These are phyloP conservation scores for Strobilomyces dryophilus DNA, from an alignment of 768 basidiomycete species.

Conservation along the genomic window DNA sequence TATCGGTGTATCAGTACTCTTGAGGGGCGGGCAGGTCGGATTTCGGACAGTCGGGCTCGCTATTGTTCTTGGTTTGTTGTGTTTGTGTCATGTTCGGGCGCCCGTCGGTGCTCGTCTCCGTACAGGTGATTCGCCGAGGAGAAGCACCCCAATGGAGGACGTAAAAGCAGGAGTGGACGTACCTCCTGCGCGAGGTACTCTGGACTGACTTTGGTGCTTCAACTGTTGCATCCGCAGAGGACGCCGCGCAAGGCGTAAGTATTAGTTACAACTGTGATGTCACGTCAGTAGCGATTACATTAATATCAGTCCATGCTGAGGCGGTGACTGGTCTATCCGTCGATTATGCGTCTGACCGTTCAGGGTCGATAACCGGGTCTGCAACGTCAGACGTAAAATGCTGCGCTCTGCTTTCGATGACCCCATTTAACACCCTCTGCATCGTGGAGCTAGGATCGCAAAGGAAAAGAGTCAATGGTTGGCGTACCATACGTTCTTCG, in stretches of 20 bases:
- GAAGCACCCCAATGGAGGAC: constrained; percentile 2
- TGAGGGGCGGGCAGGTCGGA: background rate
- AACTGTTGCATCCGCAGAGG: constrained; percentile 18
- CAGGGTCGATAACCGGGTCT: constrained; percentile 13
- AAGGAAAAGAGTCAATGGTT: background rate
- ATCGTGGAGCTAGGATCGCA: constrained; percentile 7
- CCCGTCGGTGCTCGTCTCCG: constrained; percentile 6
- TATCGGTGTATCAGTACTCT: background rate
- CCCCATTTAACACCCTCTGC: constrained; percentile 34
- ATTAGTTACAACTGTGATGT: constrained; percentile 25
- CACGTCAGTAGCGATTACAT: constrained; percentile 28
- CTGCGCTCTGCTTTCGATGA: constrained; percentile 34
- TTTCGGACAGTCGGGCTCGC: constrained; percentile 9
- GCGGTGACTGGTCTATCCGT: constrained; percentile 1
- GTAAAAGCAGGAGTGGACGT: constrained; percentile 4
- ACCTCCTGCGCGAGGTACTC: constrained; percentile 9
- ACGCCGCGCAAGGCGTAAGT: constrained; percentile 10
- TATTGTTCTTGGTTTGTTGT: constrained; percentile 16
- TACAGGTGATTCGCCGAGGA: constrained; percentile 7
- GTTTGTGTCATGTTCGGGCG: constrained; percentile 21
- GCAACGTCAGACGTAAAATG: constrained; percentile 20
- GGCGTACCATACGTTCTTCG: constrained; percentile 48
- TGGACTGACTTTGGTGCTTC: constrained; percentile 18
- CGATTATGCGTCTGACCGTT: constrained; percentile 2
- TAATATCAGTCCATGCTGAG: constrained; percentile 19